Evolutionary conservation across 2,329 filamentous ascomycete genomes (phyloP), one percentile per base, ranked within the genome.

Genomic region (Epichloe baconii): DNA sequence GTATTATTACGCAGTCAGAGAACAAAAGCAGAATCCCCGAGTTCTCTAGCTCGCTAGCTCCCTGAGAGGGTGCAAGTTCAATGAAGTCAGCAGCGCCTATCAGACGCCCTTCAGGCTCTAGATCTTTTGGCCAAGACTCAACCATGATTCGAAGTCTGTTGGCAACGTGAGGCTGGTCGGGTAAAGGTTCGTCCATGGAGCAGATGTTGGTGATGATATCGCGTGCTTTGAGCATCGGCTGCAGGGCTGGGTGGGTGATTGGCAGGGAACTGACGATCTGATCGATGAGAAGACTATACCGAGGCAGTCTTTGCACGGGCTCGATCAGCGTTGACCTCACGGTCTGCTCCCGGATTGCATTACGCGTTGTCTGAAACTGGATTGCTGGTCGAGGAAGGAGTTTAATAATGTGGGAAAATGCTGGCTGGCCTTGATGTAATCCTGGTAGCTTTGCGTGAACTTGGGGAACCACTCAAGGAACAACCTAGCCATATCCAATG

Each of bases 201-300:
- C 93, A 98, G 43, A 98, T 98, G 50, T 95, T 93, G 19, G 90
- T 89, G 57, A 98, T 89, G 49, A 95, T 86, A 64, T 97, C 93
- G 57, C 91, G 79, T 0, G 93, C 90, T 63, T 88, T 90, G 42
- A 96, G 78, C 69, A 98, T 83, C 3, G 78, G 76, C 57, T 86
- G 84, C 49, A 95, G 75, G 0, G 90, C 90, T 3, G 89, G 87
- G 64, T 97, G 90, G 8, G 86, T 82, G 48, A 90, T 80, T 4
- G 91, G 90, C 17, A 97, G 77, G 54, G 86, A 89, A 57, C 84
- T 82, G 46, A 93, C 80, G 62, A 98, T 96, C 61, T 94, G 90
- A 69, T 98, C 93, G 59, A 98, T 97, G 62, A 97, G 85, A 37
- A 98, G 74, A 61, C 88, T 96, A 69, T 98, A 98, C 26, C 93